phyloP scores from a whole-genome alignment of 2,329 filamentous ascomycete genomes.

The Penicillium sp. region DNA sequence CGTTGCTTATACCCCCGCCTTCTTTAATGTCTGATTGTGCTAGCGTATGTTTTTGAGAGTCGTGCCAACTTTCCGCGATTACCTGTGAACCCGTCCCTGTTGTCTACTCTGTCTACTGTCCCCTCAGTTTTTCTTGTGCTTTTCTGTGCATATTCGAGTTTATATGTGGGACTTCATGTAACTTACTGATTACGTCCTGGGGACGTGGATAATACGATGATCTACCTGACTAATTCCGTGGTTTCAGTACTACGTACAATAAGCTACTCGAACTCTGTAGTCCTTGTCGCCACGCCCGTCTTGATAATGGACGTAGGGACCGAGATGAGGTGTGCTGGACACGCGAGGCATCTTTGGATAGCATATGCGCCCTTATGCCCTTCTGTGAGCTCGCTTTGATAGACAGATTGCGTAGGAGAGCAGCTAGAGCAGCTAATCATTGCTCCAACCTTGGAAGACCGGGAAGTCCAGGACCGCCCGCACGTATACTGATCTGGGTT shows the following conservation, averaged over 20 bases:
- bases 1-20: constrained; percentile 31
- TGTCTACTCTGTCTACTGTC: constrained; percentile 8
- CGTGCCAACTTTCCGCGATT: constrained; percentile 16
- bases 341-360: too few species aligned
- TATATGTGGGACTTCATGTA: constrained; percentile 14
- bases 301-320: too few species aligned
- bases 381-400: too few species aligned
- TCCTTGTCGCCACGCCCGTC: too few species aligned
- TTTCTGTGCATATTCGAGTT: constrained; percentile 14
- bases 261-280: too few species aligned
- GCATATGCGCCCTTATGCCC: too few species aligned
- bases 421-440: too few species aligned
- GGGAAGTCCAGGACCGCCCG: too few species aligned
- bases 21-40: constrained; percentile 30
- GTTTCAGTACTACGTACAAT: not conserved
- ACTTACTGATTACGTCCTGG: constrained; percentile 17
- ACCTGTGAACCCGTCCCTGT: constrained; percentile 5
- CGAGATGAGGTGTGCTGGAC: too few species aligned
- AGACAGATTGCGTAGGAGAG: too few species aligned
- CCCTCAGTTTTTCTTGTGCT: constrained; percentile 4
- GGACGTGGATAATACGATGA: constrained; percentile 19
- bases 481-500: too few species aligned
- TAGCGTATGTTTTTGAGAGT: constrained; percentile 12
- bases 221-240: constrained; percentile 2
- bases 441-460: too few species aligned